Conservation (phyloP, 768 basidiomycete genomes). For the Macrocybe gigantea region DNA sequence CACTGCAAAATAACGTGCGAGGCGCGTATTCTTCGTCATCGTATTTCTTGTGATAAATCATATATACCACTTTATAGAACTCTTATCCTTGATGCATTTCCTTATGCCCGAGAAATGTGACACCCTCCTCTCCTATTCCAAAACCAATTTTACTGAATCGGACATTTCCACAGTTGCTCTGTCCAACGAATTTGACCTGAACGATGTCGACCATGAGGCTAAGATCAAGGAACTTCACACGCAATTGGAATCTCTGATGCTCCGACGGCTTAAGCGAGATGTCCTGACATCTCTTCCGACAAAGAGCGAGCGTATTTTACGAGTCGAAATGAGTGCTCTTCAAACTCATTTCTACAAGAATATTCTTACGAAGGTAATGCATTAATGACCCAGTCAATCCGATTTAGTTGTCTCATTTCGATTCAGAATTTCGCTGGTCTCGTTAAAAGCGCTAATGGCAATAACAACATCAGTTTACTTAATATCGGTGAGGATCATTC, state of each 20-base stretch:
- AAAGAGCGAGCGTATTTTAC: slow-evolving; percentile 95
- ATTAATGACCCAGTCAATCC: slow-evolving; percentile 4
- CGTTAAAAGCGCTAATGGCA: slow-evolving; percentile 83
- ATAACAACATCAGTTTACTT: slow-evolving; percentile 89
- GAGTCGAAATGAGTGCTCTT: slow-evolving; percentile 95
- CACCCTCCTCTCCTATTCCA: slow-evolving; percentile 16
- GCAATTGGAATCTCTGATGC: slow-evolving; percentile 91
- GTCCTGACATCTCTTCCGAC: slow-evolving; percentile 94
- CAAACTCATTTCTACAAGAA: slow-evolving; percentile 99
- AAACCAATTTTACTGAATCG: slow-evolving; percentile 1
- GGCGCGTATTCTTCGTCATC: slow-evolving; percentile 41
- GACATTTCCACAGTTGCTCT: slow-evolving; percentile 61
- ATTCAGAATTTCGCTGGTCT: slow-evolving; percentile 87
- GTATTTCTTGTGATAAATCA: slow-evolving; percentile 3
- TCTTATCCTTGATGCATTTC: slow-evolving; percentile 98
- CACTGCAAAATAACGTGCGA: slow-evolving; percentile 98
- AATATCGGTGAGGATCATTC: slow-evolving; percentile 67
- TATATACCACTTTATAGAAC: slow-evolving; percentile 43
- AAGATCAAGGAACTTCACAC: slow-evolving; percentile 96
- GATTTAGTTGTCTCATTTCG: slow-evolving; percentile 3
- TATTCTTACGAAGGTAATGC: slow-evolving; percentile 78
- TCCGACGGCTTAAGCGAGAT: slow-evolving; percentile 90
- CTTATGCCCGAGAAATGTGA: slow-evolving; percentile 96
- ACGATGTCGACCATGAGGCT: slow-evolving; percentile 85
- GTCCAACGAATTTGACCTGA: slow-evolving; percentile 92